A percentile compares a stretch with the other conserved stretches of the same genome.
Conservation (phyloP, 2,329 filamentous ascomycete genomes). For the Achaetomium macrosporum region DNA sequence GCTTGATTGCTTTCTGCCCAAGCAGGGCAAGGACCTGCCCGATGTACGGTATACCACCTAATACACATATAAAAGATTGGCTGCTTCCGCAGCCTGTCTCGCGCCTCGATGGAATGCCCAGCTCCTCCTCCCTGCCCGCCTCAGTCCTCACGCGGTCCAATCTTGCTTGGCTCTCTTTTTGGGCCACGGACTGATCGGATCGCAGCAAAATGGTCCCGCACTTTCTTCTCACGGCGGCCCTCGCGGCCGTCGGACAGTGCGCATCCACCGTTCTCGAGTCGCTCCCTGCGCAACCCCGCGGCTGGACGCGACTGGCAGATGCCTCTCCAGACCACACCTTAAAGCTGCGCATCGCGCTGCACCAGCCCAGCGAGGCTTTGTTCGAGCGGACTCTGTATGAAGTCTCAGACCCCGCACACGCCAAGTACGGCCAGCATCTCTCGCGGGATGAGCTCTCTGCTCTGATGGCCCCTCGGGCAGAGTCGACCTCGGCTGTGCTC, state of each 20-base stretch:
- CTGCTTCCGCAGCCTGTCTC: too few relatives aligned
- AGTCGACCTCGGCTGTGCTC: constrained; percentile 44
- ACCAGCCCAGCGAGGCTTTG: constrained; percentile 34
- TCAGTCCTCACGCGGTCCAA: too few relatives aligned
- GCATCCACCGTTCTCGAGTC: constrained; percentile 18
- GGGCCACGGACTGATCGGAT: too few relatives aligned
- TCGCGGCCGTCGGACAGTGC: constrained; percentile 13
- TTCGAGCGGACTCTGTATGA: constrained; percentile 55
- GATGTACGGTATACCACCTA: too few relatives aligned
- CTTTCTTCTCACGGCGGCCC: constrained; percentile 2
- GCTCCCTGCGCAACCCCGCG: constrained; percentile 30
- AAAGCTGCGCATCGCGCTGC: constrained; percentile 42
- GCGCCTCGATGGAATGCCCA: too few relatives aligned
- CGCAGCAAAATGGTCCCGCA: constrained; percentile 2
- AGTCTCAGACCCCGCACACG: constrained; percentile 53
- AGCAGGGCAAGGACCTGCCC: too few relatives aligned
- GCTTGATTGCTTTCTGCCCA: too few relatives aligned
- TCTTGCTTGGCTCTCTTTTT: too few relatives aligned
- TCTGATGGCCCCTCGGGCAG: constrained; percentile 44
- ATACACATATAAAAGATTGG: too few relatives aligned
- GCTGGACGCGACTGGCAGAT: constrained; percentile 33
- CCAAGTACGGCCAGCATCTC: constrained; percentile 55
- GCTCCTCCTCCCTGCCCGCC: too few relatives aligned
- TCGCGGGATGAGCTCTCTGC: constrained; percentile 51
- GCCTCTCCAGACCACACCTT: constrained; percentile 35